These are phyloP conservation scores for Gynostemma pentaphyllum DNA, from an alignment of 306 rosid genomes.

Conservation along the genomic window DNA sequence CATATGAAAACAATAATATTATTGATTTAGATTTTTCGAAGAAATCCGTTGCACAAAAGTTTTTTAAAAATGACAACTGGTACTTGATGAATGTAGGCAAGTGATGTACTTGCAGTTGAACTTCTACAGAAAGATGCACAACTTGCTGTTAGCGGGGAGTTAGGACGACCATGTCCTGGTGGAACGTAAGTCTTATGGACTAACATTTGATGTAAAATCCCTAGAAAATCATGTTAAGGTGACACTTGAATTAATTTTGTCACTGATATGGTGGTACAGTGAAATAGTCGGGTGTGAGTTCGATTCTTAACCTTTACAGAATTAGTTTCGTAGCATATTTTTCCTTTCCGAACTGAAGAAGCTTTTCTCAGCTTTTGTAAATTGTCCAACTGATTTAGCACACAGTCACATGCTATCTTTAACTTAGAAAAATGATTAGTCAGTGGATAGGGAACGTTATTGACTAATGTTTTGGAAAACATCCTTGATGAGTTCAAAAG, in stretches of 20 bases:
- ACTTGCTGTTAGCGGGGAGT: slow-evolving; percentile 69
- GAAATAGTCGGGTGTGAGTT: too few relatives aligned
- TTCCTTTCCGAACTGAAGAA: background rate
- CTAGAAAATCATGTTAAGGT: background rate
- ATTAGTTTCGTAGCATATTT: background rate
- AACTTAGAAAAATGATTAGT: background rate
- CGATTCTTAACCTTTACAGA: too few relatives aligned
- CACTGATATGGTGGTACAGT: too few relatives aligned
- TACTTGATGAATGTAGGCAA: slow-evolving; percentile 49
- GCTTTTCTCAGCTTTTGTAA: background rate
- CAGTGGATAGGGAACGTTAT: background rate
- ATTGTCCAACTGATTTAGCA: background rate
- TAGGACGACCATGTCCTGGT: slow-evolving; percentile 75
- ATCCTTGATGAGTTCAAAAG: background rate
- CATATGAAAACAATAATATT: background rate
- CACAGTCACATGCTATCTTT: background rate
- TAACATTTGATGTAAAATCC: background rate
- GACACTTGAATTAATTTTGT: too few relatives aligned
- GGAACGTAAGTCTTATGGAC: slow-evolving; percentile 60
- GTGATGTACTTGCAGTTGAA: slow-evolving; percentile 95
- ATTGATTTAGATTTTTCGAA: background rate
- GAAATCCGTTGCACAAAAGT: background rate
- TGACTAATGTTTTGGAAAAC: background rate
- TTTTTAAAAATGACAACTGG: background rate
- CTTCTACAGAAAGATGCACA: slow-evolving; percentile 92